Percentiles rank a stretch among this genome's conserved stretches.
phyloP scores from a whole-genome alignment of 1,139 yeast species.

The Geotrichum reessii region DNA sequence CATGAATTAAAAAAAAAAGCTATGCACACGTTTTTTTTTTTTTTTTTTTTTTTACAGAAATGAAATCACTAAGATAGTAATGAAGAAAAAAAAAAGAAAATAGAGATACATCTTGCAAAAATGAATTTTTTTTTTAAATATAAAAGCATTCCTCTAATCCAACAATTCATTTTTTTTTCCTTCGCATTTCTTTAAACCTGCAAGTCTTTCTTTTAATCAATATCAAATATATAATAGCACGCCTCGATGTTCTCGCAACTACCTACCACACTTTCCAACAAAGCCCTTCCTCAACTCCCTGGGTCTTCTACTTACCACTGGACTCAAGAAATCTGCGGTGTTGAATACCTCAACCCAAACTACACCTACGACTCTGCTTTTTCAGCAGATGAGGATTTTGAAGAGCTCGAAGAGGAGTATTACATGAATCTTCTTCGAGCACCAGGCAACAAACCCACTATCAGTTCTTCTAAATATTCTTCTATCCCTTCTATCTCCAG shows the following conservation, averaged over 20 bases:
- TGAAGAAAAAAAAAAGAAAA: not conserved
- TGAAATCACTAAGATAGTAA: not conserved
- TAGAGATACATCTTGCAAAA: not conserved
- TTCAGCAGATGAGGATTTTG: constrained; percentile 44
- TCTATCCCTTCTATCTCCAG: not conserved
- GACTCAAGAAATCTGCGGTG: not conserved
- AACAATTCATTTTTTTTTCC: not conserved
- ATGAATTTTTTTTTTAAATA: not conserved
- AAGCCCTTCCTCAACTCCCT: constrained; percentile 8
- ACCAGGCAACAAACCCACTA: not conserved
- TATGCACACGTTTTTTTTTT: not conserved
- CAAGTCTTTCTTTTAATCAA: not conserved
- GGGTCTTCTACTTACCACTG: not conserved
- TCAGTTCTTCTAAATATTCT: not conserved
- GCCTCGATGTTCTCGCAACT: not conserved
- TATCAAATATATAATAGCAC: not conserved
- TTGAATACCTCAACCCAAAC: constrained; percentile 1
- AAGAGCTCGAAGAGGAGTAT: constrained; percentile 79
- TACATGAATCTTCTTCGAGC: constrained; percentile 31
- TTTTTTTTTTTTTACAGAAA: not conserved
- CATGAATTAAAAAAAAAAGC: not conserved
- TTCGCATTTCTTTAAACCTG: not conserved
- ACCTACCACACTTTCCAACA: constrained; percentile 1
- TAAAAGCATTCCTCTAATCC: not conserved
- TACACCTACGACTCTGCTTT: not conserved